Base-by-base conservation (phyloP, 2,329 filamentous ascomycete genomes). In the Aspergillus tanneri region DNA sequence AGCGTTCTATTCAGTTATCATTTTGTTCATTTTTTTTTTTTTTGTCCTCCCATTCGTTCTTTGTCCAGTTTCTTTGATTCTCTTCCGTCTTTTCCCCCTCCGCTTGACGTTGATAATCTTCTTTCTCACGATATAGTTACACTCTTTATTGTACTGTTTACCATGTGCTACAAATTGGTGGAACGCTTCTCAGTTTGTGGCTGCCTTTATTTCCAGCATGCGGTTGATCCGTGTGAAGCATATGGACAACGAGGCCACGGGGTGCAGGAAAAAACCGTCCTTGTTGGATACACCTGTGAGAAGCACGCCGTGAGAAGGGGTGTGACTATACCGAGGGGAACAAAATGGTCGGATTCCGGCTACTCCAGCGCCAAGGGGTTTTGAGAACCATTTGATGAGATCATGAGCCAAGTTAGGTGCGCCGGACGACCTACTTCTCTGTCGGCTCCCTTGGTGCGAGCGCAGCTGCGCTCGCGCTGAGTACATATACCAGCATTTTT, bases 201-300 rank as follows among this genome's bases (percentile, higher is more conserved):
- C 55, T 96, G 90, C 72, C 79, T 92, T 60, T 95, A 96, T 77
- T 89, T 92, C 76, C 80, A 86, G 64, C 91, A 96, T 68, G 84
- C 88, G 39, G 79, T 96, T 60, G 90, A 96, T 64, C 86, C 87
- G 52, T 96, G 90, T 67, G 77, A 83, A 40, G 77, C 82, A 27
- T 89, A 90, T 66, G 87, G 86, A 52, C 84, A 86, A 50, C 81
- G 82, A 41, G 86, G 86, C 38, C 90, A 96, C 64, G 61, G 62
- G 37, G 75, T 91, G 48, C 82, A 89, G 57, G 84, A 88, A 63
- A 85, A 86, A 66, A 87, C 82, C 5, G 87, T 96, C 43, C 77
- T 88, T 16, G 90, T 96, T 19, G 91, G 90, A 43, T 93, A 93
- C 65, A 80, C 86, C 43, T 96, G 90, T 72, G 69, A 74, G 37